Evolutionary conservation across 208 protist species (phyloP).

Genomic region (Trypanosoma melophagium): DNA sequence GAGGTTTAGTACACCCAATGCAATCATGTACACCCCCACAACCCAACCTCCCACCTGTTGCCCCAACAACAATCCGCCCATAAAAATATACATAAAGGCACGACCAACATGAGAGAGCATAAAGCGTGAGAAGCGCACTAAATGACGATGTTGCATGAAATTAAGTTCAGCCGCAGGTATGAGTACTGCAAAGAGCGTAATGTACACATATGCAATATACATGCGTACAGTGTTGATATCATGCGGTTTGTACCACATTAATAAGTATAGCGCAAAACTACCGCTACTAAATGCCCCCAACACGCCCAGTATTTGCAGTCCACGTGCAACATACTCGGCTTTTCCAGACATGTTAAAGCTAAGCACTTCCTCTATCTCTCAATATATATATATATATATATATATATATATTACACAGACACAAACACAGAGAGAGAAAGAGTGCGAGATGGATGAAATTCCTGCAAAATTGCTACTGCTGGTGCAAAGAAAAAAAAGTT

Average conservation of each 20-base stretch:
- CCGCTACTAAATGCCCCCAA: constrained; percentile 56
- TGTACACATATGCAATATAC: constrained; percentile 49
- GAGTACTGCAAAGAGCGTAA: constrained; percentile 49
- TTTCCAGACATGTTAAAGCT: constrained; percentile 6
- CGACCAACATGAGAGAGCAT: constrained; percentile 51
- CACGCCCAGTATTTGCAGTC: constrained; percentile 45
- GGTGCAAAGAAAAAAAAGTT: too few relatives aligned
- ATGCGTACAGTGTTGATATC: constrained; percentile 29
- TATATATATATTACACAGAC: neutral
- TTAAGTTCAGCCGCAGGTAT: constrained; percentile 61
- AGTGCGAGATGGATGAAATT: too few relatives aligned
- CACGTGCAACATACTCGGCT: neutral
- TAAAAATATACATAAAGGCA: constrained; percentile 74
- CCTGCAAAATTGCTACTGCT: too few relatives aligned
- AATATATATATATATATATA: neutral
- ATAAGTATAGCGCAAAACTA: constrained; percentile 48
- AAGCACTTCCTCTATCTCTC: neutral
- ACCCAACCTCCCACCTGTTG: constrained; percentile 51
- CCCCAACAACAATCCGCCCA: constrained; percentile 64
- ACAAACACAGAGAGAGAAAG: too few relatives aligned
- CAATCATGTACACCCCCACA: constrained; percentile 59
- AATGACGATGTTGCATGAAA: constrained; percentile 46
- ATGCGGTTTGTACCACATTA: constrained; percentile 35
- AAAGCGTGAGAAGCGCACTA: constrained; percentile 51
- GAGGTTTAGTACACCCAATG: constrained; percentile 52